Conservation (phyloP, 352 stramenopile species). For the Phytophthora cajani region DNA sequence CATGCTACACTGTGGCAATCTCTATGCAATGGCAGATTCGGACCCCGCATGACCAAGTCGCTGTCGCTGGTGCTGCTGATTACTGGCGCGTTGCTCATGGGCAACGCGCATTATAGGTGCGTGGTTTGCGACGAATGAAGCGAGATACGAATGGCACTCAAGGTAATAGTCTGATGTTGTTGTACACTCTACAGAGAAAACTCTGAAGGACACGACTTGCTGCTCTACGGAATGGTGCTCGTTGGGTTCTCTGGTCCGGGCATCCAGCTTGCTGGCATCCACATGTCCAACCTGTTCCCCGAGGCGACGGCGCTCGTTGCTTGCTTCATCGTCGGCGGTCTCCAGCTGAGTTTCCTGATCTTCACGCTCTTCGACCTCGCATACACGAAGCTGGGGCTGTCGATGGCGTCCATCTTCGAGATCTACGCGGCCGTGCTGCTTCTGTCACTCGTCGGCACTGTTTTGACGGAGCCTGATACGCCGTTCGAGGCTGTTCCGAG, state of each 20-base stretch:
- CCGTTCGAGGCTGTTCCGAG: conserved; percentile 42
- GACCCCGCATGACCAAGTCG: conserved; percentile 60
- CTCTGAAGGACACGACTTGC: conserved; percentile 41
- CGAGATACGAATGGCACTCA: background rate
- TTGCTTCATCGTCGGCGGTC: conserved; percentile 71
- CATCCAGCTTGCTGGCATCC: conserved; percentile 73
- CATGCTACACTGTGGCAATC: conserved; percentile 6
- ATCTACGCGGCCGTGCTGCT: conserved; percentile 57
- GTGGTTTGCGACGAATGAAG: background rate
- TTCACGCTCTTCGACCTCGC: conserved; percentile 70
- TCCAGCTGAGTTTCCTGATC: conserved; percentile 79
- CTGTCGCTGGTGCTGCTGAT: conserved; percentile 59
- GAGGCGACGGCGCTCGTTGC: conserved; percentile 70
- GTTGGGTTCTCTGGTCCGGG: conserved; percentile 70
- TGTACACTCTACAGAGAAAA: conserved; percentile 22
- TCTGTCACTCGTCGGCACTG: conserved; percentile 57
- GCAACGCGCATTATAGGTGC: conserved; percentile 51
- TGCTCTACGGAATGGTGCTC: conserved; percentile 70
- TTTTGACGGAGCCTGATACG: conserved; percentile 64
- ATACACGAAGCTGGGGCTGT: conserved; percentile 47
- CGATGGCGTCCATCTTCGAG: conserved; percentile 57
- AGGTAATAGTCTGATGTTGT: background rate
- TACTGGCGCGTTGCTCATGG: conserved; percentile 55
- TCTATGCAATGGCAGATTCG: conserved; percentile 42
- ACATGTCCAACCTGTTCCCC: conserved; percentile 80